Conservation (phyloP, 768 basidiomycete species). For the Pleurotus tuber-regium region DNA sequence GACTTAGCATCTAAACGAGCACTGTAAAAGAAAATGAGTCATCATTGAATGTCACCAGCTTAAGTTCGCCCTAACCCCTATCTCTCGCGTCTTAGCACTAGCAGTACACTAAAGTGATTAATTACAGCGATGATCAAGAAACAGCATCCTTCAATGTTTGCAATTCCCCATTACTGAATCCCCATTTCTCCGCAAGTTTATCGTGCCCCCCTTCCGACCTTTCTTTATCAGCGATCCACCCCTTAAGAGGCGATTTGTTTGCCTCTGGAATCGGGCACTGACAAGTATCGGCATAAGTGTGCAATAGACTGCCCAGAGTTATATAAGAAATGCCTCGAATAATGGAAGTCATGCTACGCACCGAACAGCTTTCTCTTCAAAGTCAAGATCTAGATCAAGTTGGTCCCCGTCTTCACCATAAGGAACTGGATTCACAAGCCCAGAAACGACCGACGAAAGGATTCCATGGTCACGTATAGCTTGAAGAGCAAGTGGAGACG, state of each 20-base stretch:
- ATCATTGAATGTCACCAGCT: no score
- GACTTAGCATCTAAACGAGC: no score
- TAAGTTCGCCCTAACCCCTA: no score
- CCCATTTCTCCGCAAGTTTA: constrained; percentile 26
- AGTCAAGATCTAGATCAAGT: constrained; percentile 53
- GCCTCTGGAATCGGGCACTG: constrained; percentile 24
- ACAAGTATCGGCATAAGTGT: constrained; percentile 49
- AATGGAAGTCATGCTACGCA: constrained; percentile 23
- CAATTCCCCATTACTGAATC: constrained; percentile 24
- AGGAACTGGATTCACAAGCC: constrained; percentile 55
- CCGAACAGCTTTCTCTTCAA: constrained; percentile 64
- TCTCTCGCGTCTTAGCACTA: no score
- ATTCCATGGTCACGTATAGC: constrained; percentile 49
- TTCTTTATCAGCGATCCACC: constrained; percentile 26
- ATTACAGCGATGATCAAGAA: background rate
- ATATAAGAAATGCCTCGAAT: background rate
- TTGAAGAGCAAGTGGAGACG: constrained; percentile 42
- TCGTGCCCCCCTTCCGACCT: constrained; percentile 16
- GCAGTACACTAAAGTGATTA: no score
- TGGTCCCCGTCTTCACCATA: constrained; percentile 67
- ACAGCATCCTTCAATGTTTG: constrained; percentile 15
- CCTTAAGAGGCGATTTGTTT: constrained; percentile 25
- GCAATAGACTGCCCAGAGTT: constrained; percentile 37
- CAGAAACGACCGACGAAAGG: constrained; percentile 47
- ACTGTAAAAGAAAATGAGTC: no score